Evolutionary conservation across 129 eudicot genomes (phyloP).

Genomic region (Gnaphalium uliginosum): DNA sequence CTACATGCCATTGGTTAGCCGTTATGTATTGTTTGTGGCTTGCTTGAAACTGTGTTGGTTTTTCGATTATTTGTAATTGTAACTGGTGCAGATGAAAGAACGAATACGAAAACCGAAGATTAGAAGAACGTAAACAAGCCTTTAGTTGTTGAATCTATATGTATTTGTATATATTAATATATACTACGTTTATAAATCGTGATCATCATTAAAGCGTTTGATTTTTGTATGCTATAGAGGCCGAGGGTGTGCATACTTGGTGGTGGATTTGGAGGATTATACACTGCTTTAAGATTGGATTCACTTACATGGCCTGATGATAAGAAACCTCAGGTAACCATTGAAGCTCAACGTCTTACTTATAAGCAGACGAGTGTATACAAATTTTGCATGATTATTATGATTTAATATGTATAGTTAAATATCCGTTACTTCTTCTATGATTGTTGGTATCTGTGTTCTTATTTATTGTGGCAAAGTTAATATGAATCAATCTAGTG

Average conservation of each 20-base stretch:
- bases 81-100: not conserved
- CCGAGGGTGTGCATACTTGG: conserved; percentile 98
- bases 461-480: not conserved
- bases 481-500: not conserved
- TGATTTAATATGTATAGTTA: not conserved
- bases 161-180: not conserved
- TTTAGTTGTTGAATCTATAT: not conserved
- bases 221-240: conserved; percentile 48
- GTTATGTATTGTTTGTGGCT: not conserved
- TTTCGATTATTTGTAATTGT: not conserved
- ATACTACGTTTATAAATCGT: conserved; percentile 1
- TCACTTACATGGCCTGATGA: conserved; percentile 98
- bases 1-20: no score
- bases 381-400: not conserved
- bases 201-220: not conserved
- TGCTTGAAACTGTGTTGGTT: not conserved
- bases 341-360: conserved; percentile 6
- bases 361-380: not conserved
- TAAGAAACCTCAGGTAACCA: conserved; percentile 87
- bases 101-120: not conserved
- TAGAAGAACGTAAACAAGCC: no score
- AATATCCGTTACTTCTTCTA: not conserved
- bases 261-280: conserved; percentile 99
- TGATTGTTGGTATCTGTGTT: not conserved
- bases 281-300: conserved; percentile 92